Percentiles rank a stretch among this genome's conserved stretches.
Evolutionary conservation across 495 filamentous ascomycete species (phyloP).

Genomic region (Parmelia sp.): DNA sequence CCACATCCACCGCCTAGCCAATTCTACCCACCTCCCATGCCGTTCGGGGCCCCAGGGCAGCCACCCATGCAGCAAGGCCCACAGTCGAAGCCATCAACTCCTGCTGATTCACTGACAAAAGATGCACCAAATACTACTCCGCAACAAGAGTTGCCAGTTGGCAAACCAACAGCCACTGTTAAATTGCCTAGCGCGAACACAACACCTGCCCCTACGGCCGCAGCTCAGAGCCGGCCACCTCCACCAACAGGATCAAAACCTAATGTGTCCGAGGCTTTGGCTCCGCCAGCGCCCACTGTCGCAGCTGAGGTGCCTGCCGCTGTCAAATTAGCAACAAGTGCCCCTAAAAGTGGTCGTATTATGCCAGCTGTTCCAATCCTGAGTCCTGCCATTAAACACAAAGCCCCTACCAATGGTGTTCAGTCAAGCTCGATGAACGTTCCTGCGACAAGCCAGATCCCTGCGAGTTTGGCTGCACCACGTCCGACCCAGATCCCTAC

Average conservation of each 20-base stretch:
- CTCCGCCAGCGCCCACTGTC: constrained; percentile 36
- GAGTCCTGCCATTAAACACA: constrained; percentile 35
- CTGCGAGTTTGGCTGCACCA: constrained; percentile 32
- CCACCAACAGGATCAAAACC: constrained; percentile 66
- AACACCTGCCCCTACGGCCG: constrained; percentile 32
- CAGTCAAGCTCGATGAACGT: constrained; percentile 27
- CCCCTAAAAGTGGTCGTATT: constrained; percentile 64
- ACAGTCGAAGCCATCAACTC: constrained; percentile 30
- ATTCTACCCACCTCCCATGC: constrained; percentile 44
- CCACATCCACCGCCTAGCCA: constrained; percentile 55
- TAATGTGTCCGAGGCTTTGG: constrained; percentile 41
- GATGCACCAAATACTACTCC: constrained; percentile 19
- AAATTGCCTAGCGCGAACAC: constrained; percentile 26
- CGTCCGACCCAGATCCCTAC: constrained; percentile 29
- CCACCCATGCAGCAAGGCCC: constrained; percentile 33
- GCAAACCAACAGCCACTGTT: constrained; percentile 26
- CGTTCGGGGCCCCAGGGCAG: constrained; percentile 46
- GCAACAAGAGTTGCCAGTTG: constrained; percentile 33
- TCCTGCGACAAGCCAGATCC: constrained; percentile 21
- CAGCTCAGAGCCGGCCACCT: constrained; percentile 39
- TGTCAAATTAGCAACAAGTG: constrained; percentile 47
- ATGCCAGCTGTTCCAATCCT: constrained; percentile 60
- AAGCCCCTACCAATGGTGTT: constrained; percentile 39
- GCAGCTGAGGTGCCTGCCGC: constrained; percentile 32
- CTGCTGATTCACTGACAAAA: constrained; percentile 30